Percentiles rank a stretch among this genome's conserved stretches.
These are phyloP conservation scores for Closterium sp. DNA, from an alignment of 139 green algal species.

Conservation along the genomic window DNA sequence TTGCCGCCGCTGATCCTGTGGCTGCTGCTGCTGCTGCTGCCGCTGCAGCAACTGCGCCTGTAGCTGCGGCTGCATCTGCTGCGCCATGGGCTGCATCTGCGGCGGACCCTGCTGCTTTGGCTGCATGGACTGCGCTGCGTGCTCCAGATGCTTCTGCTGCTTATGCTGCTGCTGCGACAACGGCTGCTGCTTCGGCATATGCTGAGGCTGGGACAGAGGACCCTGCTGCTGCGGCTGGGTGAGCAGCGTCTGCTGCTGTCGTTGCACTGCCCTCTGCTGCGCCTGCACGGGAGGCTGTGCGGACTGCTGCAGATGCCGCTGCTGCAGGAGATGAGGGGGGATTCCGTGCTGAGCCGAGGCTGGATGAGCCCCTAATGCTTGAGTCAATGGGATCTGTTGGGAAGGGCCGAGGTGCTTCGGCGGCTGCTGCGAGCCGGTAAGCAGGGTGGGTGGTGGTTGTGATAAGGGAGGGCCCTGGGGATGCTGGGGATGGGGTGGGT, in stretches of 20 bases:
- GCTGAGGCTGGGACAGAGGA: neutral
- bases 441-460: neutral
- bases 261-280: neutral
- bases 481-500: neutral
- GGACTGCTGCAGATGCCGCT: neutral
- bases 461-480: neutral
- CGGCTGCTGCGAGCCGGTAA: neutral
- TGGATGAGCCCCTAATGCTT: neutral
- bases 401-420: neutral
- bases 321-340: neutral
- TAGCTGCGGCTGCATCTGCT: neutral
- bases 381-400: neutral
- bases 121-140: neutral
- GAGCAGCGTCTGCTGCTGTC: neutral
- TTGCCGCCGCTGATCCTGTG: neutral
- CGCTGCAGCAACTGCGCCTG: neutral
- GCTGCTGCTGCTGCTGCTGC: conserved; percentile 12
- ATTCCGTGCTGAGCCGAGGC: neutral
- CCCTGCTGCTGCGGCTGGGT: neutral
- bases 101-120: neutral
- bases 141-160: neutral
- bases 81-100: neutral
- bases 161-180: conserved; percentile 1
- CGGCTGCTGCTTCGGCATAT: neutral
- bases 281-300: neutral